A percentile compares a stretch with the other conserved stretches of the same genome.
Conservation (phyloP, 2,329 filamentous ascomycete species). For the Arthrobotrys sphaeroides region DNA sequence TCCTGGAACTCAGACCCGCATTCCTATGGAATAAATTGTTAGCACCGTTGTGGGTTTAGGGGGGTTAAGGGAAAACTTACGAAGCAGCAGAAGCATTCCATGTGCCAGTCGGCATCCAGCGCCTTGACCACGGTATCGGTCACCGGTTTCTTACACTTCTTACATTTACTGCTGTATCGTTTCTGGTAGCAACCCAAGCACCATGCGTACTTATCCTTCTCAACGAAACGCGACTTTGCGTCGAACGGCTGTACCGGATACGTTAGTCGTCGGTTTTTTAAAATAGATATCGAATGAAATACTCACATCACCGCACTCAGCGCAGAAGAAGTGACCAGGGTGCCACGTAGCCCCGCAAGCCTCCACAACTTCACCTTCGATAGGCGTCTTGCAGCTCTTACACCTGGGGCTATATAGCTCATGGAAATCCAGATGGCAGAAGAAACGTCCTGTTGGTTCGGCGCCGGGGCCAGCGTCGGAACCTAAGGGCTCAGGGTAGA, state of each 20-base stretch:
- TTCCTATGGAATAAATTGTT: conserved; percentile 49
- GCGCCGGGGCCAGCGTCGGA: conserved; percentile 27
- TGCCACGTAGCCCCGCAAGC: conserved; percentile 97
- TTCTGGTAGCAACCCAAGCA: conserved; percentile 92
- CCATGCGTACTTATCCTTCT: conserved; percentile 98
- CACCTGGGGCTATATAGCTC: conserved; percentile 91
- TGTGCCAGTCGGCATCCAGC: conserved; percentile 91
- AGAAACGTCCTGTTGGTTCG: conserved; percentile 80
- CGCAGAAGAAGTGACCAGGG: conserved; percentile 97
- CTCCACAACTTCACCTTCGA: conserved; percentile 92
- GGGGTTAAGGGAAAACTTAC: conserved; percentile 19
- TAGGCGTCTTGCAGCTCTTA: conserved; percentile 95
- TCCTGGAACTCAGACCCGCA: conserved; percentile 56
- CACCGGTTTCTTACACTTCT: conserved; percentile 82
- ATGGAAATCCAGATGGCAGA: conserved; percentile 98
- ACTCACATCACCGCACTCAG: conserved; percentile 83
- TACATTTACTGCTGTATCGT: conserved; percentile 87
- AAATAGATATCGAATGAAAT: neutral
- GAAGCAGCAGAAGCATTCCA: conserved; percentile 87
- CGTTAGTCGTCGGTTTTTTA: conserved; percentile 22
- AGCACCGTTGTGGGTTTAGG: neutral
- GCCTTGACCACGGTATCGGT: conserved; percentile 90
- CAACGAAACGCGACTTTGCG: conserved; percentile 76
- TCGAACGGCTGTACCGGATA: conserved; percentile 54
- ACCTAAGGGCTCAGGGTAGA: conserved; percentile 81